Conservation (phyloP, 306 rosid genomes). For the Spatholobus suberectus region DNA sequence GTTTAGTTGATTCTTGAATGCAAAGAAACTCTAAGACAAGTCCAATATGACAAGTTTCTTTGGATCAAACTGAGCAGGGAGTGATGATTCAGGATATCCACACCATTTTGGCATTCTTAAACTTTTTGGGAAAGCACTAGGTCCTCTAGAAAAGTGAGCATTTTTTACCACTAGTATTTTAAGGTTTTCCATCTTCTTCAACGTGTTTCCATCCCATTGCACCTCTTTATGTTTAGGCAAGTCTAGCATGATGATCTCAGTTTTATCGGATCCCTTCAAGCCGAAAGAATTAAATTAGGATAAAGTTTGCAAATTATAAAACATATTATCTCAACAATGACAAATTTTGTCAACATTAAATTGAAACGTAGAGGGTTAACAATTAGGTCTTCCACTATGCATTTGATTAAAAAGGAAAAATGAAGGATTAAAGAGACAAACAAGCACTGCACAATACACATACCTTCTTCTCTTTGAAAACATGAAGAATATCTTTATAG, state of each 20-base stretch:
- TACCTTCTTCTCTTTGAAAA: conserved; percentile 23
- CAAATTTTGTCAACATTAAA: not conserved
- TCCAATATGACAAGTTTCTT: not conserved
- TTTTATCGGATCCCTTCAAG: not conserved
- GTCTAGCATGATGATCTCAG: not conserved
- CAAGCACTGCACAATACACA: not conserved
- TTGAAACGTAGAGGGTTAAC: not conserved
- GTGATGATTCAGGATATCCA: not conserved
- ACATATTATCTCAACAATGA: not conserved
- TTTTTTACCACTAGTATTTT: not conserved
- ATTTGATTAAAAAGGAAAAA: not conserved
- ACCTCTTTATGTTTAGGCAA: not conserved
- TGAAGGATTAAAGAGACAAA: not conserved
- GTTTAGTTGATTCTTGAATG: not conserved
- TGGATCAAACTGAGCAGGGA: not conserved
- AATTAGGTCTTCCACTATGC: not conserved
- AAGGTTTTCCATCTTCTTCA: not conserved
- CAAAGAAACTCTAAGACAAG: not conserved
- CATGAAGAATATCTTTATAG: conserved; percentile 1
- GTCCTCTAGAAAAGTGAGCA: not conserved
- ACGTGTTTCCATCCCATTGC: not conserved
- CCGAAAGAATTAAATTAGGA: too few species aligned
- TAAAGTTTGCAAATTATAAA: too few species aligned
- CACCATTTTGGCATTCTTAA: not conserved
- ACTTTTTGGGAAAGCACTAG: not conserved